Percentiles rank a stretch among this genome's conserved stretches.
These are phyloP conservation scores for Paraconiothyrium brasiliense DNA, from an alignment of 2,329 filamentous ascomycete species.

Conservation along the genomic window DNA sequence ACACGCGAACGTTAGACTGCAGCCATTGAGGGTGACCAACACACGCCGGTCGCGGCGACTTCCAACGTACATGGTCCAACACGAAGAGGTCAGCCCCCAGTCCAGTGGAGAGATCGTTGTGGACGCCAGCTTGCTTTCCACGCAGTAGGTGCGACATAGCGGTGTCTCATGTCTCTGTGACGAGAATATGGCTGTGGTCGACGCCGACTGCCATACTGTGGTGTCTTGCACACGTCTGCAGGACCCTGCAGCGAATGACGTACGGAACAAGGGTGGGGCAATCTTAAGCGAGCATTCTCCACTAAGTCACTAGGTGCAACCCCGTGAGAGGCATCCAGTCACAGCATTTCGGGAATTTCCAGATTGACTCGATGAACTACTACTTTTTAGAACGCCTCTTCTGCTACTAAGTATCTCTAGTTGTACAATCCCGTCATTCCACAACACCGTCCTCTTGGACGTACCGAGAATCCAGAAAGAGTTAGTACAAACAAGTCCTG, in stretches of 20 bases:
- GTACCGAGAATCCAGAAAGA: neutral
- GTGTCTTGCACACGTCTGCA: constrained; percentile 14
- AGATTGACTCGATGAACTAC: neutral
- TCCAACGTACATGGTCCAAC: constrained; percentile 74
- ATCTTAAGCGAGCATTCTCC: neutral
- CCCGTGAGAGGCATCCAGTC: no score
- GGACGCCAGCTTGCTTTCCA: constrained; percentile 92
- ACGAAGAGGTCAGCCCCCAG: constrained; percentile 80
- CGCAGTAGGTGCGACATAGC: constrained; percentile 87
- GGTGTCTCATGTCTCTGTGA: constrained; percentile 42
- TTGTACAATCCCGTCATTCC: constrained; percentile 2
- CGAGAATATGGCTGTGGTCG: constrained; percentile 3
- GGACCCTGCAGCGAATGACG: constrained; percentile 15
- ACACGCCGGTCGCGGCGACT: constrained; percentile 16
- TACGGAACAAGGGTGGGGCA: constrained; percentile 9
- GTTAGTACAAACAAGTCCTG: neutral
- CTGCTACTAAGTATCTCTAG: neutral
- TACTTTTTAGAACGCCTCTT: neutral
- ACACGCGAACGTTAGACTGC: constrained; percentile 29
- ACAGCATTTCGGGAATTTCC: neutral
- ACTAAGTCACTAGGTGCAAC: neutral
- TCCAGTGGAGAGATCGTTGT: constrained; percentile 86
- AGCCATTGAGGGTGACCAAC: constrained; percentile 3
- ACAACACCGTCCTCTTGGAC: neutral
- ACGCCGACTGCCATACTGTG: neutral